Evolutionary conservation across 352 stramenopile genomes (phyloP).

Genomic region (Phytophthora pinifolia): DNA sequence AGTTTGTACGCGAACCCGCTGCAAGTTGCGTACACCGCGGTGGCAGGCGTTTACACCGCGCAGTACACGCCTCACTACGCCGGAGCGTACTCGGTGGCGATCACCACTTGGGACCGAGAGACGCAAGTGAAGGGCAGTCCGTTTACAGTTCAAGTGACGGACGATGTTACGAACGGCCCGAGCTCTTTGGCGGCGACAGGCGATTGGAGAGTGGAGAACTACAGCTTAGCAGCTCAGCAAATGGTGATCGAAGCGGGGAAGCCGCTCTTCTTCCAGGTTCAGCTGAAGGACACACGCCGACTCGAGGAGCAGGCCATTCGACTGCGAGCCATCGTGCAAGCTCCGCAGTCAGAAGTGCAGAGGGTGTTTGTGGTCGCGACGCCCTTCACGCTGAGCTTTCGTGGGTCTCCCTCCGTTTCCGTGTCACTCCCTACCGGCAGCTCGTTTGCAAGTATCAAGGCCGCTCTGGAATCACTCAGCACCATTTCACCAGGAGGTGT

Average conservation of each 20-base stretch:
- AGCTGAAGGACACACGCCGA: constrained; percentile 87
- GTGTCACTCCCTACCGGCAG: constrained; percentile 38
- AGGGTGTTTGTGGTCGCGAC: constrained; percentile 40
- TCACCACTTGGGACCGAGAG: constrained; percentile 71
- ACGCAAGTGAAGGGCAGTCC: constrained; percentile 89
- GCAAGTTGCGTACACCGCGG: constrained; percentile 49
- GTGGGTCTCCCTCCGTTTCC: constrained; percentile 37
- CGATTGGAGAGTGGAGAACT: constrained; percentile 71
- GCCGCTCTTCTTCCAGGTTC: constrained; percentile 81
- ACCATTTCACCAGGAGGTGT: constrained; percentile 85
- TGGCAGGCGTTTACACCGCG: constrained; percentile 88
- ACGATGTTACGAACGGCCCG: constrained; percentile 67
- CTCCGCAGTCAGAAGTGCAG: constrained; percentile 54
- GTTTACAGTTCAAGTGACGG: constrained; percentile 79
- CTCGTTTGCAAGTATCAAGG: constrained; percentile 44
- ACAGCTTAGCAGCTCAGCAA: constrained; percentile 39
- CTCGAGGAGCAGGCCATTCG: constrained; percentile 70
- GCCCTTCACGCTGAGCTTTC: constrained; percentile 60
- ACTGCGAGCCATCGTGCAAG: constrained; percentile 52
- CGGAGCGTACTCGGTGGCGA: constrained; percentile 87
- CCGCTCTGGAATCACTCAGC: constrained; percentile 72
- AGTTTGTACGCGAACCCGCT: constrained; percentile 56
- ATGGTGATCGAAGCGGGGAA: constrained; percentile 61
- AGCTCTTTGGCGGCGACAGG: constrained; percentile 75
- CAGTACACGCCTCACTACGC: constrained; percentile 90